phyloP scores from a whole-genome alignment of 2,329 filamentous ascomycete genomes.

The Pseudocercospora eumusae region DNA sequence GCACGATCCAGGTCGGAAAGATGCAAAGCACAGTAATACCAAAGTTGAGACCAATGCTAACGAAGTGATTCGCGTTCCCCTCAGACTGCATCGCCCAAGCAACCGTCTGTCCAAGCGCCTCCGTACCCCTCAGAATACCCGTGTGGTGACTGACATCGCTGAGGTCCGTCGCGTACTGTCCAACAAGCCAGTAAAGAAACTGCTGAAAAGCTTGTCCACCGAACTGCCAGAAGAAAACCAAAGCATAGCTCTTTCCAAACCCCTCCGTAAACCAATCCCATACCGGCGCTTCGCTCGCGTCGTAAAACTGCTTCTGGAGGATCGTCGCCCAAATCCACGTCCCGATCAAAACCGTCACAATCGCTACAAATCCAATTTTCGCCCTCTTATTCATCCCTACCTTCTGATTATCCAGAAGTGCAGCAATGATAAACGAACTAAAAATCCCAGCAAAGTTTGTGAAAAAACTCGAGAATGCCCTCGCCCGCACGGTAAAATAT shows the following conservation, averaged over 20 bases:
- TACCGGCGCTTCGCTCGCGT: slow-evolving; percentile 2
- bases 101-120: slow-evolving; percentile 16
- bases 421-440: slow-evolving; percentile 21
- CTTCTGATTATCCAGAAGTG: slow-evolving; percentile 20
- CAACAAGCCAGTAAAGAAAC: slow-evolving; percentile 15
- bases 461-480: slow-evolving; percentile 47
- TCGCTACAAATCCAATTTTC: slow-evolving; percentile 24
- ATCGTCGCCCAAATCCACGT: slow-evolving; percentile 28
- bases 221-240: slow-evolving; percentile 19
- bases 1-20: slow-evolving; percentile 14
- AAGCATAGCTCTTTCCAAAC: slow-evolving; percentile 13
- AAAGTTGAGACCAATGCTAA: slow-evolving; percentile 19
- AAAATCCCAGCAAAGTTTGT: slow-evolving; percentile 43
- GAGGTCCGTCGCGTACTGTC: slow-evolving; percentile 16
- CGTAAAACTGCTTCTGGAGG: slow-evolving; percentile 18
- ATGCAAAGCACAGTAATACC: slow-evolving; percentile 12
- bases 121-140: slow-evolving; percentile 12
- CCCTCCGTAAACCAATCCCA: slow-evolving; percentile 15
- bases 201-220: slow-evolving; percentile 18
- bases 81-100: slow-evolving; percentile 19
- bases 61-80: slow-evolving; percentile 15
- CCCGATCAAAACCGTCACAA: slow-evolving; percentile 20
- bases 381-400: slow-evolving; percentile 29
- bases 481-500: slow-evolving; percentile 50
- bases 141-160: slow-evolving; percentile 11